phyloP scores from a whole-genome alignment of 106 monocot genomes.

The Dendrobium chrysotoxum region DNA sequence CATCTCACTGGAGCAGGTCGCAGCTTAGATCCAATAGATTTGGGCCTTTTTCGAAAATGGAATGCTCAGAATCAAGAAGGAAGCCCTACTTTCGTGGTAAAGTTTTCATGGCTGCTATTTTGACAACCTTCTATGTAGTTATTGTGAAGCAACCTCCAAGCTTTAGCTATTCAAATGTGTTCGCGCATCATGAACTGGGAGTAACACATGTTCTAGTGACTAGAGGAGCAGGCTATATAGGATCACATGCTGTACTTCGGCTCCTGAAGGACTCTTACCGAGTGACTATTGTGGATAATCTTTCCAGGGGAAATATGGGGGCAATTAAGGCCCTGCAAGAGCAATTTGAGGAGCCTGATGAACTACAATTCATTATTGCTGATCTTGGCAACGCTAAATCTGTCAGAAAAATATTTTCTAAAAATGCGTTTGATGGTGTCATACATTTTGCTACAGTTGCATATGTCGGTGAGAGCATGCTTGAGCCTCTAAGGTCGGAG shows the following conservation, averaged over 20 bases:
- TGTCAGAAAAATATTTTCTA: constrained; percentile 58
- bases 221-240: constrained; percentile 74
- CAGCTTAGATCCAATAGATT: not conserved
- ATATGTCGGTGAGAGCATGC: constrained; percentile 87
- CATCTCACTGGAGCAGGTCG: not conserved
- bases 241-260: constrained; percentile 69
- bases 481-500: constrained; percentile 85
- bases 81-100: constrained; percentile 63
- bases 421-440: constrained; percentile 84
- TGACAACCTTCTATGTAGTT: constrained; percentile 56
- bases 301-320: constrained; percentile 72
- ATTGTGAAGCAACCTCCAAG: constrained; percentile 69
- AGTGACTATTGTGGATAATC: constrained; percentile 81
- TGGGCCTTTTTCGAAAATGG: constrained; percentile 36
- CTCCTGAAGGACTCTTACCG: constrained; percentile 61
- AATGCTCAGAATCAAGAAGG: constrained; percentile 51
- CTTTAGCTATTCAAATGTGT: constrained; percentile 34
- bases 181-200: constrained; percentile 46
- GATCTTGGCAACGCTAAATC: constrained; percentile 67
- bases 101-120: constrained; percentile 41
- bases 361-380: constrained; percentile 62
- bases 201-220: constrained; percentile 66
- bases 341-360: constrained; percentile 47
- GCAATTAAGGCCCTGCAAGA: constrained; percentile 67
- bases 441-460: constrained; percentile 94